These are phyloP conservation scores for Trichoderma sp. DNA, from an alignment of 2,329 filamentous ascomycete genomes.

Conservation along the genomic window DNA sequence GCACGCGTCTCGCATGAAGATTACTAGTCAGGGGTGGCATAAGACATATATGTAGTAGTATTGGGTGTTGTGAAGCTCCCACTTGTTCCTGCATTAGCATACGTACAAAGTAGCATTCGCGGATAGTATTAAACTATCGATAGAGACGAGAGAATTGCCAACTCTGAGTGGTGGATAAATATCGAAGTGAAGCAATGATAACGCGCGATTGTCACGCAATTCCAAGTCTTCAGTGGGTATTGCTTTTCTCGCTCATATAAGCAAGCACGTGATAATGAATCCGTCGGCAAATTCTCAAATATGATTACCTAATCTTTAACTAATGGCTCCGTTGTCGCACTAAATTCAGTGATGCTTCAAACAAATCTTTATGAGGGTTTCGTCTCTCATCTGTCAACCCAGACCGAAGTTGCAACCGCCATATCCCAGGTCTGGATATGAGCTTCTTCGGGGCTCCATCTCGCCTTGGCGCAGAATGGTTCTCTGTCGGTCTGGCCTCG, in stretches of 20 bases:
- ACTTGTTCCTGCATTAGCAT: neutral
- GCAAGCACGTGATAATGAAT: neutral
- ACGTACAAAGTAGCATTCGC: neutral
- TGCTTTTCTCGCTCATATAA: neutral
- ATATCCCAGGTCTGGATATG: conserved; percentile 22
- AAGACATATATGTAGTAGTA: neutral
- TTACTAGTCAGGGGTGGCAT: neutral
- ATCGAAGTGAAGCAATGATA: neutral
- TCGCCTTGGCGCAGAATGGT: conserved; percentile 40
- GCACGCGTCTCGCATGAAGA: neutral
- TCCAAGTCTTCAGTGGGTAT: neutral
- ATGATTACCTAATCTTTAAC: neutral
- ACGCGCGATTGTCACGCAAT: neutral
- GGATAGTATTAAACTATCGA: neutral
- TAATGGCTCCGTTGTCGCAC: neutral
- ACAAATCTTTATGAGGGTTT: neutral
- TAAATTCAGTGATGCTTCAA: neutral
- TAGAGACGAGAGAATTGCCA: neutral
- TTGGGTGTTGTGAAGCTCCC: neutral
- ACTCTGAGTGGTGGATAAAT: neutral
- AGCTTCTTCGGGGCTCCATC: conserved; percentile 24
- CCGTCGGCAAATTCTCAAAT: neutral
- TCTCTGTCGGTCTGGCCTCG: conserved; percentile 52
- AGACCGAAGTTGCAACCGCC: neutral
- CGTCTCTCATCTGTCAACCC: neutral